A percentile compares a stretch with the other conserved stretches of the same genome.
phyloP scores from a whole-genome alignment of 2,329 filamentous ascomycete species.

The Pezicula carpinea region DNA sequence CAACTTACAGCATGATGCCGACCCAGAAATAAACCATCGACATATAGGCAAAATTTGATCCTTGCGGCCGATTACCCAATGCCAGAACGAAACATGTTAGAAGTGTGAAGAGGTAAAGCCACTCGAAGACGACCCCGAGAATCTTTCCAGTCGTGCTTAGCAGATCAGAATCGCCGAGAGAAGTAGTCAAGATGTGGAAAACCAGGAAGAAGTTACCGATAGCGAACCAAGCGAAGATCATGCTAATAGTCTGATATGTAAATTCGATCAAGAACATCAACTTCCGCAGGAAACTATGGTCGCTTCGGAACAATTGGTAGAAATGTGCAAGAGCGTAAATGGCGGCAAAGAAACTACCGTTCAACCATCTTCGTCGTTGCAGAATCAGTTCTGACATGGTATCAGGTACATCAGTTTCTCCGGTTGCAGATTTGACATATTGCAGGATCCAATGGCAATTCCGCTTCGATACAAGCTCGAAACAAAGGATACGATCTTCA shows the following conservation, averaged over 20 bases:
- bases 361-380: constrained; percentile 94
- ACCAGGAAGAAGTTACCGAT: constrained; percentile 99
- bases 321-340: constrained; percentile 94
- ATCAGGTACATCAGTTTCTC: constrained; percentile 95
- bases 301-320: constrained; percentile 91
- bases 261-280: constrained; percentile 90
- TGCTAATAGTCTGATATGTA: constrained; percentile 88
- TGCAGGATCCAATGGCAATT: constrained; percentile 97
- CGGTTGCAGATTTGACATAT: constrained; percentile 95
- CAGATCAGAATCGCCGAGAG: constrained; percentile 64
- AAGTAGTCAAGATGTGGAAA: constrained; percentile 92
- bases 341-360: constrained; percentile 96
- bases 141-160: constrained; percentile 75
- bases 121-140: constrained; percentile 87
- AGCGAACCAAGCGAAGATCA: constrained; percentile 98
- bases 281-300: constrained; percentile 84
- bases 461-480: constrained; percentile 94
- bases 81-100: constrained; percentile 94
- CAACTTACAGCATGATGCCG: constrained; percentile 78
- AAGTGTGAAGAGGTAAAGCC: constrained; percentile 87
- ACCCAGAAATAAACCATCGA: constrained; percentile 99
- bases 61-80: constrained; percentile 89
- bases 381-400: constrained; percentile 92
- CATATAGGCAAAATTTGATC: constrained; percentile 90
- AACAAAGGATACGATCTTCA: constrained; percentile 97